phyloP scores from a whole-genome alignment of 1,139 yeast species.

The Zygoascus hellenicus region DNA sequence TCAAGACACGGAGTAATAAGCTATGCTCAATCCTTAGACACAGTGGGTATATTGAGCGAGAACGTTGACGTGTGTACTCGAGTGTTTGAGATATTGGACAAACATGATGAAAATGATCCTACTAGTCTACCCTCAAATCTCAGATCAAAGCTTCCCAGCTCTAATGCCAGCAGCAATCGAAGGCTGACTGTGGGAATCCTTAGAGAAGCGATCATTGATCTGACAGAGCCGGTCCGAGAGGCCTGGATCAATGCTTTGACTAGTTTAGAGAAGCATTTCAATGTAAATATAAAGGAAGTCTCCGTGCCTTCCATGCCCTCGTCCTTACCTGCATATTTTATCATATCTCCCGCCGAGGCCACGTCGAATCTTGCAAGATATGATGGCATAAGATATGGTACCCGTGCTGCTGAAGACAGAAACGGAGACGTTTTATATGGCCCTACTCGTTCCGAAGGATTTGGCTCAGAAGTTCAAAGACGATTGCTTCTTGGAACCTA shows the following conservation, averaged over 20 bases:
- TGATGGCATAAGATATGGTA: slow-evolving; percentile 87
- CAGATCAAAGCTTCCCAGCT: slow-evolving; percentile 19
- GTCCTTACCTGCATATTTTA: slow-evolving; percentile 78
- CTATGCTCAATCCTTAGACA: slow-evolving; percentile 90
- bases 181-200: slow-evolving; percentile 61
- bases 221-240: slow-evolving; percentile 43
- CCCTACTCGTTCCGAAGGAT: slow-evolving; percentile 55
- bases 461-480: slow-evolving; percentile 79
- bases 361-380: slow-evolving; percentile 84
- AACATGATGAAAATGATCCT: slow-evolving; percentile 70
- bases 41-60: slow-evolving; percentile 75
- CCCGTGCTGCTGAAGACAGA: slow-evolving; percentile 39
- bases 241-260: slow-evolving; percentile 46
- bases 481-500: slow-evolving; percentile 83
- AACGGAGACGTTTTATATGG: slow-evolving; percentile 40
- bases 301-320: slow-evolving; percentile 63
- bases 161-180: slow-evolving; percentile 4
- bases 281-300: slow-evolving; percentile 56
- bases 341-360: slow-evolving; percentile 89
- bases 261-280: slow-evolving; percentile 39
- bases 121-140: slow-evolving; percentile 49
- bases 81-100: slow-evolving; percentile 54
- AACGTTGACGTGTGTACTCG: slow-evolving; percentile 40
- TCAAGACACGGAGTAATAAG: slow-evolving; percentile 91
- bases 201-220: slow-evolving; percentile 54